phyloP scores from a whole-genome alignment of 306 rosid species.

The Begonia masoniana region DNA sequence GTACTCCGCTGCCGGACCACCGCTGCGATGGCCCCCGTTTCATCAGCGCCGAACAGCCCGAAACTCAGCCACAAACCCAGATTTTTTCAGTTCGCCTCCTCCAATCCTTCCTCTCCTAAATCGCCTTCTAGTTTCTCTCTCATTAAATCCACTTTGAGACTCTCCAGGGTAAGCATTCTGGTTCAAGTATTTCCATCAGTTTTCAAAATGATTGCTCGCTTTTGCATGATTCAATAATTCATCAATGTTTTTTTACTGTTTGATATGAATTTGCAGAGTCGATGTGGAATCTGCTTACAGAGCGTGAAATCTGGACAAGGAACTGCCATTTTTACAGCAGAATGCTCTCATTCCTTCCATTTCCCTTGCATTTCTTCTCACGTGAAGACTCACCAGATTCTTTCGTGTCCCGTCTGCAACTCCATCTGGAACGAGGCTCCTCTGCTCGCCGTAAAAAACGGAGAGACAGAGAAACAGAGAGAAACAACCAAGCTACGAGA shows the following conservation, averaged over 20 bases:
- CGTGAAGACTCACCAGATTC: conserved; percentile 39
- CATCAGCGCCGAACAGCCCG: conserved; percentile 61
- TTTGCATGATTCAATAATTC: conserved; percentile 3
- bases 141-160: conserved; percentile 50
- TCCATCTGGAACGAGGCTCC: conserved; percentile 75
- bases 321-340: conserved; percentile 91
- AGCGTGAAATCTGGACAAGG: conserved; percentile 83
- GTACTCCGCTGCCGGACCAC: conserved; percentile 75
- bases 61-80: conserved; percentile 43
- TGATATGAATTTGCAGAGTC: conserved; percentile 35
- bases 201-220: not conserved
- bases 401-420: conserved; percentile 69
- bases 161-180: conserved; percentile 41
- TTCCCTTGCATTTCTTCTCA: conserved; percentile 71
- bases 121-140: conserved; percentile 81
- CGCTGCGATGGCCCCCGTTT: conserved; percentile 21
- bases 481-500: conserved; percentile 12
- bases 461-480: not conserved
- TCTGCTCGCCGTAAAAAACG: conserved; percentile 18
- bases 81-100: conserved; percentile 25
- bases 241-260: conserved; percentile 2
- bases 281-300: conserved; percentile 81
- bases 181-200: not conserved
- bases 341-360: conserved; percentile 87
- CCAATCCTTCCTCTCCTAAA: conserved; percentile 67